Evolutionary conservation across 2,329 filamentous ascomycete genomes (phyloP).

Genomic region (Aphanoascus verrucosus): DNA sequence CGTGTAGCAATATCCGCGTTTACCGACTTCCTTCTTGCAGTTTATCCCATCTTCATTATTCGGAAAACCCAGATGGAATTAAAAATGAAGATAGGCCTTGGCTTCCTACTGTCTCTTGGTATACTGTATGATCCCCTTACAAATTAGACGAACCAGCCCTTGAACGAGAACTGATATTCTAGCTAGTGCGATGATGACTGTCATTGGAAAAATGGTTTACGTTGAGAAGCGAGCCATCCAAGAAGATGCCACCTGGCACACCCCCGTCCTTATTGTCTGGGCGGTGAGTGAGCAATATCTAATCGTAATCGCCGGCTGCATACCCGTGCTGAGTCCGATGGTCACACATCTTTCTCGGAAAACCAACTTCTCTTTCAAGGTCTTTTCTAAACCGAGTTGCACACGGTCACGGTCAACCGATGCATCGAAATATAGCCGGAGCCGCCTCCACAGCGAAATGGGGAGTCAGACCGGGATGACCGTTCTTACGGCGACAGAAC

Average conservation of each 20-base stretch:
- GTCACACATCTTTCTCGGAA: slow-evolving; percentile 4
- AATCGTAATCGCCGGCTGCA: slow-evolving; percentile 15
- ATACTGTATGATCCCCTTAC: slow-evolving; percentile 9
- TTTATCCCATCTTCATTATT: slow-evolving; percentile 16
- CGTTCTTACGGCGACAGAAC: not conserved
- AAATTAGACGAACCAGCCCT: not conserved
- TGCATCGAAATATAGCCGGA: not conserved
- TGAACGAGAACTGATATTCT: not conserved
- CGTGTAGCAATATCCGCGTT: slow-evolving; percentile 13
- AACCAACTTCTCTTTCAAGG: not conserved
- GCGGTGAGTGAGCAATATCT: slow-evolving; percentile 14
- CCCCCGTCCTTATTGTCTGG: slow-evolving; percentile 7
- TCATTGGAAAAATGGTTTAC: slow-evolving; percentile 12
- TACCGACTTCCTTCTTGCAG: slow-evolving; percentile 13
- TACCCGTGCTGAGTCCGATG: slow-evolving; percentile 11
- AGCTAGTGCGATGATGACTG: slow-evolving; percentile 9
- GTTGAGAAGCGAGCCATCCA: slow-evolving; percentile 6
- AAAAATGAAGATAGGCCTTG: slow-evolving; percentile 13
- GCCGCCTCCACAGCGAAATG: not conserved
- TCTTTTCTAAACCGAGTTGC: not conserved
- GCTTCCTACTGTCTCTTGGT: slow-evolving; percentile 10
- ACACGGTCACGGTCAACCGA: not conserved
- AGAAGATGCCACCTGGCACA: slow-evolving; percentile 13
- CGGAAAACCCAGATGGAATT: slow-evolving; percentile 9
- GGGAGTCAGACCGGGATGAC: not conserved